Evolutionary conservation across 345 rosid species (phyloP), one percentile per base, ranked within the genome.

Genomic region (Eucalyptus sp.): DNA sequence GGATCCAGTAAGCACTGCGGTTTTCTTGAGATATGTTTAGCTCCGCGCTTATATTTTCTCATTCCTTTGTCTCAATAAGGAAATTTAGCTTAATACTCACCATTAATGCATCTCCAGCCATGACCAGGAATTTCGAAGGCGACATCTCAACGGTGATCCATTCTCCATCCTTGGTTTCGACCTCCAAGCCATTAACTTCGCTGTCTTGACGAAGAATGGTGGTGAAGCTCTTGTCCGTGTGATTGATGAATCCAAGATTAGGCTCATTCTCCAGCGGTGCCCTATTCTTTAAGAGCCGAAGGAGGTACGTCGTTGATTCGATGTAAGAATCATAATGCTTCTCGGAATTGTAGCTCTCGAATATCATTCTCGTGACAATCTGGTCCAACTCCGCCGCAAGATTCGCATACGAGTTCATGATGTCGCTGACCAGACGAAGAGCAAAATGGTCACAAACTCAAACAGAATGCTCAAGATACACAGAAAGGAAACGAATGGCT

Each of bases 21-120:
- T 44, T 49, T 84, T 84, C 37, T 48, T 84, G 54, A 48, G 54
- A 84, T 27, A 84, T 13, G 22, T 41, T n/a, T n/a, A n/a, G n/a
- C n/a, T 43, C 11, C n/a, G 14, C 2, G 37, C 50, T 43, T 46
- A 60, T 60, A 27, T 12, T 27, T 60, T 60, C n/a, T 43, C 29
- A 46, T 81, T 81, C 22, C 41, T 48, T 8, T 7, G 56, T 27
- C 50, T 85, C 56, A 41, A 7, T 46, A 87, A 24, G 31, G 50
- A 60, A 13, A 25, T 29, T 24, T 87, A 37, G 83, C 37, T 71
- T 41, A 4, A 41, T 22, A 49, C 80, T 58, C 85, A 95, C 97
- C 97, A 93, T 94, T 60, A 93, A 90, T 3, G 94, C 96, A 88
- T 95, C 95, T 8, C 97, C 97, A 3, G 96, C 94, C 37, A 96